Evolutionary conservation across 495 filamentous ascomycete species (phyloP).

Genomic region (Neurospora sublineolata): DNA sequence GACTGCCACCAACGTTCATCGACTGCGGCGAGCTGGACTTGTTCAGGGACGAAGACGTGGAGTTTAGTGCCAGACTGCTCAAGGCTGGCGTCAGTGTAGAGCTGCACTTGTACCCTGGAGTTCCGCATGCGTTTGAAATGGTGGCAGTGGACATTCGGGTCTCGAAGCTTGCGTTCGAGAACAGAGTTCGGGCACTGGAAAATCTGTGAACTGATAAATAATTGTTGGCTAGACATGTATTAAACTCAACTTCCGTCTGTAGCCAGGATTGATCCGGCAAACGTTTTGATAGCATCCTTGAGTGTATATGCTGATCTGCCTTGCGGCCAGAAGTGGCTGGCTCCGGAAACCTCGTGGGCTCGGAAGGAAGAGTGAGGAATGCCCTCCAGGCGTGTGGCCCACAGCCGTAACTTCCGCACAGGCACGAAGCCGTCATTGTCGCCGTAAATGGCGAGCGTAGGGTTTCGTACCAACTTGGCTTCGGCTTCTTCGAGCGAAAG

Average conservation of each 20-base stretch:
- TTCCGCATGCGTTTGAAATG: conserved; percentile 36
- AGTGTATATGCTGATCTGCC: conserved; percentile 46
- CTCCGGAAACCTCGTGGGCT: conserved; percentile 49
- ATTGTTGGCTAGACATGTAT: background rate
- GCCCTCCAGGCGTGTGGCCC: conserved; percentile 49
- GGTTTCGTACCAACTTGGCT: conserved; percentile 43
- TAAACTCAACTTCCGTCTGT: background rate
- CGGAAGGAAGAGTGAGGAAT: conserved; percentile 32
- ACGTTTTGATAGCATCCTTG: conserved; percentile 19
- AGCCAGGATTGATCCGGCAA: conserved; percentile 7
- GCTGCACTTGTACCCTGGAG: conserved; percentile 40
- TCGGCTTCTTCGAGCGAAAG: conserved; percentile 19
- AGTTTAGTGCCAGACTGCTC: conserved; percentile 28
- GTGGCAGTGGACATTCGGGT: background rate
- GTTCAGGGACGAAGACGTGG: conserved; percentile 33
- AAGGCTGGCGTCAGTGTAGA: conserved; percentile 30
- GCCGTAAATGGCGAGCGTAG: conserved; percentile 66
- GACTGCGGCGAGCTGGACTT: conserved; percentile 29
- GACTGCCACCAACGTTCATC: conserved; percentile 27
- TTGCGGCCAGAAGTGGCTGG: conserved; percentile 80
- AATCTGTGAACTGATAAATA: conserved; percentile 3
- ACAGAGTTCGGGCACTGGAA: conserved; percentile 6
- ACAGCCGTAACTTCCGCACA: conserved; percentile 52
- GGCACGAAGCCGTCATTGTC: conserved; percentile 69
- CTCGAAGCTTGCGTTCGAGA: conserved; percentile 8